Percentiles rank a stretch among this genome's conserved stretches.
Conservation (phyloP, 169 alveolate genomes). For the Eimeria necatrix region DNA sequence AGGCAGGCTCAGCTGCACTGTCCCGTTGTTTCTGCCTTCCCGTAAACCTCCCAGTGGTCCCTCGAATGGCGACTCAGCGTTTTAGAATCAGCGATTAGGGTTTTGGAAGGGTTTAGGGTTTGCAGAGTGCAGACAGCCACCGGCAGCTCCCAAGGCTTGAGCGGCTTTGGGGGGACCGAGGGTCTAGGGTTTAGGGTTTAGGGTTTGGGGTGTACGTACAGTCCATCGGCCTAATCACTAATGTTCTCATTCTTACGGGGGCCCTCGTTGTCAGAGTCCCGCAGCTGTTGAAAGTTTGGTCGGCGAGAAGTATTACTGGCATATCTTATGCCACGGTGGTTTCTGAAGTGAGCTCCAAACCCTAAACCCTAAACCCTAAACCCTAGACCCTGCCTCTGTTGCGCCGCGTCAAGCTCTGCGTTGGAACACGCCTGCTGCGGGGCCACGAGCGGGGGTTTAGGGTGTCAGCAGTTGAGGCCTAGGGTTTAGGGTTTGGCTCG, state of each 20-base stretch:
- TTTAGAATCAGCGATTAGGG: no score
- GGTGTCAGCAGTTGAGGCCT: neutral
- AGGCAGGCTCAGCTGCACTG: neutral
- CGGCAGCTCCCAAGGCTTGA: no score
- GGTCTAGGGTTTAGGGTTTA: neutral
- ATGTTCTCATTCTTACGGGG: neutral
- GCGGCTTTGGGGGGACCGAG: neutral
- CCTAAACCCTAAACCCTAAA: no score
- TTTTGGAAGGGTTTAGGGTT: no score
- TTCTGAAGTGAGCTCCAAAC: neutral
- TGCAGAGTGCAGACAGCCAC: no score
- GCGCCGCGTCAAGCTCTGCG: neutral
- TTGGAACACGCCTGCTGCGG: neutral
- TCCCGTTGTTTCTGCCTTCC: no score
- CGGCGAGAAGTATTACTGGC: neutral
- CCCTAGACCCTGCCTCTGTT: neutral
- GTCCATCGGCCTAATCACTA: constrained; percentile 81
- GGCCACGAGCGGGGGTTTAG: neutral
- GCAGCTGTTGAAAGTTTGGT: neutral
- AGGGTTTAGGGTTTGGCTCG: neutral
- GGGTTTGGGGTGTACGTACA: no score
- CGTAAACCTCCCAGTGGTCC: no score
- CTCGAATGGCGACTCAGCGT: no score
- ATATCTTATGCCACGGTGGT: neutral
- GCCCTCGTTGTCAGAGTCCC: neutral